Conservation (phyloP, 2,329 filamentous ascomycete species). For the Dactylellina parvicollis region DNA sequence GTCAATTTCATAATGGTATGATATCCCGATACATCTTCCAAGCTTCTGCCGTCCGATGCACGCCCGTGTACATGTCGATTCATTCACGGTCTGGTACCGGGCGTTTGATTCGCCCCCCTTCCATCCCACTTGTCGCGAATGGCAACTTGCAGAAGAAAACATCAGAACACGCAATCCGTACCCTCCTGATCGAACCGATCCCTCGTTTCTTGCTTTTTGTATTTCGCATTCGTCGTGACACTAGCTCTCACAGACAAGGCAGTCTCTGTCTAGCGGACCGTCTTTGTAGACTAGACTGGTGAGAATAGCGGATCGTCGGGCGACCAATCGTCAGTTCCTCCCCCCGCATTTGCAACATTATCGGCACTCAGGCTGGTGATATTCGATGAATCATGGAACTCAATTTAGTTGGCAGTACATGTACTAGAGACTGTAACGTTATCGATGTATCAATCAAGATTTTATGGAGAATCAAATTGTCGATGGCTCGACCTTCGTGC, state of each 20-base stretch:
- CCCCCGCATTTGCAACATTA: neutral
- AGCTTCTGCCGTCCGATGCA: no score
- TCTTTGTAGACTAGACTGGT: neutral
- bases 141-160: neutral
- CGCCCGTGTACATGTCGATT: no score
- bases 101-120: conserved; percentile 9
- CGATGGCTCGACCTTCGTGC: no score
- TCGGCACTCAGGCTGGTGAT: neutral
- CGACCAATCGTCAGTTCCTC: neutral
- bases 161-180: neutral
- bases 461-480: no score
- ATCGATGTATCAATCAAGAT: no score
- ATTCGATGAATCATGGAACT: neutral
- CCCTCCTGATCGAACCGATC: neutral
- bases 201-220: neutral
- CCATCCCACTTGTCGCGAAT: neutral
- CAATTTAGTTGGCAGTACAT: no score
- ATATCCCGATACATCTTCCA: no score
- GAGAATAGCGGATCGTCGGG: neutral
- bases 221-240: neutral
- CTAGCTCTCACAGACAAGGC: neutral
- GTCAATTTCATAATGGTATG: no score
- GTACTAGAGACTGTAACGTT: no score
- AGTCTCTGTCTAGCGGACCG: neutral
- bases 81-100: neutral